A percentile compares a stretch with the other conserved stretches of the same genome.
Evolutionary conservation across 345 rosid species (phyloP).

Genomic region (Reutealis trisperma): DNA sequence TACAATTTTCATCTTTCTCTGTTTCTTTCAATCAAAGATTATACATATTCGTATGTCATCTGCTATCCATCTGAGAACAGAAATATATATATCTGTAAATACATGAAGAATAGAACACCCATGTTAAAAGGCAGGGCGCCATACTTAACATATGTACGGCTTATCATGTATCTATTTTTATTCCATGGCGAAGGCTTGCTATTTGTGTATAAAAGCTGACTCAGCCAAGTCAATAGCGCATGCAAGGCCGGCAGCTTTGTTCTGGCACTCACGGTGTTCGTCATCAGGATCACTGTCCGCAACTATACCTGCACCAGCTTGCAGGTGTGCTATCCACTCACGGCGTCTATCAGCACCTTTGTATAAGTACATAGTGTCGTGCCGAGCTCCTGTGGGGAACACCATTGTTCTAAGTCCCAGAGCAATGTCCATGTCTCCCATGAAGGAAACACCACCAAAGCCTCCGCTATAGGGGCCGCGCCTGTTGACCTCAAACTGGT

Average conservation of each 20-base stretch:
- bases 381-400: slow-evolving; percentile 62
- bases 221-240: slow-evolving; percentile 90
- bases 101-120: too few species aligned
- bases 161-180: neutral
- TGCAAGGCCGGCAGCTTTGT: slow-evolving; percentile 80
- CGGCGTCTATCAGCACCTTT: slow-evolving; percentile 44
- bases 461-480: slow-evolving; percentile 98
- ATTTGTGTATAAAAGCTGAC: slow-evolving; percentile 54
- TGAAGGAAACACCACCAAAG: slow-evolving; percentile 71
- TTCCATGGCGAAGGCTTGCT: slow-evolving; percentile 40
- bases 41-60: too few species aligned
- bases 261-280: slow-evolving; percentile 74
- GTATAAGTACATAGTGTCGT: slow-evolving; percentile 76
- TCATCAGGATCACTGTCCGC: slow-evolving; percentile 79
- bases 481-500: slow-evolving; percentile 62
- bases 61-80: too few species aligned
- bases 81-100: too few species aligned
- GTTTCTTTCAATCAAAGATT: too few species aligned
- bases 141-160: neutral
- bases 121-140: too few species aligned
- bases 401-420: slow-evolving; percentile 79
- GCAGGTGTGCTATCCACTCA: slow-evolving; percentile 84
- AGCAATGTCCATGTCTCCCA: slow-evolving; percentile 86
- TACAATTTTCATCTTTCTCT: too few species aligned
- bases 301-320: slow-evolving; percentile 85